A percentile compares a stretch with the other conserved stretches of the same genome.
Evolutionary conservation across 2,329 filamentous ascomycete species (phyloP).

Genomic region (Tolypocladium sp.): DNA sequence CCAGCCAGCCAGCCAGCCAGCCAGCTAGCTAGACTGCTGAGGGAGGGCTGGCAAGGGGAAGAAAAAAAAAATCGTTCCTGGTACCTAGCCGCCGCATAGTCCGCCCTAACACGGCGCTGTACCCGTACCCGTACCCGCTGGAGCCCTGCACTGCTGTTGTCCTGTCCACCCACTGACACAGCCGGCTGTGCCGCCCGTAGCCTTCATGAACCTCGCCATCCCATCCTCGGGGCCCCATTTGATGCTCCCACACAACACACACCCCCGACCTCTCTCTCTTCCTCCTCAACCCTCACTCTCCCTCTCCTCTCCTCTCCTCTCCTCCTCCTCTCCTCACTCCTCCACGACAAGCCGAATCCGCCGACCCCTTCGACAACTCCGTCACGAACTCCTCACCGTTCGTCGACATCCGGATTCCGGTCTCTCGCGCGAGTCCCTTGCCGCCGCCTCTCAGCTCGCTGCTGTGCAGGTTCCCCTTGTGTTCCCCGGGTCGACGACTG

Average conservation of each 20-base stretch:
- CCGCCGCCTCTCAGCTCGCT: conserved; percentile 17
- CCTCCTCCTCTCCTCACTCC: conserved; percentile 11
- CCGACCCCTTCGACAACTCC: conserved; percentile 22
- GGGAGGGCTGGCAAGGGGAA: neutral
- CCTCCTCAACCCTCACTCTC: conserved; percentile 1
- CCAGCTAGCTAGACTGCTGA: too few relatives aligned
- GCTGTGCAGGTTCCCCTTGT: conserved; percentile 15
- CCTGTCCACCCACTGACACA: conserved; percentile 1
- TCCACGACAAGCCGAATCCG: conserved; percentile 27
- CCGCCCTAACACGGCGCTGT: neutral
- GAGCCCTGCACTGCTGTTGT: neutral
- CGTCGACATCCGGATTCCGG: conserved; percentile 15
- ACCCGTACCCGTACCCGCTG: neutral
- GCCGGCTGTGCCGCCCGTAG: conserved; percentile 14
- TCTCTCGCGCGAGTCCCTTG: conserved; percentile 19
- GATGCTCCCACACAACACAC: conserved; percentile 3
- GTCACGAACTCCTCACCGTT: conserved; percentile 19
- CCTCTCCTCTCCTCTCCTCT: conserved; percentile 7
- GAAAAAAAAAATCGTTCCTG: neutral
- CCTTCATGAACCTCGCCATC: conserved; percentile 16
- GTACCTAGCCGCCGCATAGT: neutral
- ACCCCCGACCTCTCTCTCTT: conserved; percentile 5
- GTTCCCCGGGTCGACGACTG: neutral
- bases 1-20: conserved; percentile 6
- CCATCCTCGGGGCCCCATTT: conserved; percentile 4